phyloP scores from a whole-genome alignment of 257 asterid species.

The Gentiana dahurica region DNA sequence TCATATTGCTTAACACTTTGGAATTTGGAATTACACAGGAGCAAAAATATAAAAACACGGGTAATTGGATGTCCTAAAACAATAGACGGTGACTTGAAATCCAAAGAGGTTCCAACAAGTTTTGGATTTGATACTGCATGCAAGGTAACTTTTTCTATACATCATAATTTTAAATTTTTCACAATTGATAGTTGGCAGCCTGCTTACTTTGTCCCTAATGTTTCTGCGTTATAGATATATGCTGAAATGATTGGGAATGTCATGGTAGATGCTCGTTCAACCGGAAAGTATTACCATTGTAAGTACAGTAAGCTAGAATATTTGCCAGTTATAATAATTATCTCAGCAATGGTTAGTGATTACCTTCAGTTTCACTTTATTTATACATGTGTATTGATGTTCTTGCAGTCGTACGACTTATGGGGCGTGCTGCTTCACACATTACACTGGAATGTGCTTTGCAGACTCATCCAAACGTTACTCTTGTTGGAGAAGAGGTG shows the following conservation, averaged over 20 bases:
- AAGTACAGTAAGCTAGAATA: conserved; percentile 17
- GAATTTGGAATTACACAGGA: conserved; percentile 35
- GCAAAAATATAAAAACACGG: conserved; percentile 72
- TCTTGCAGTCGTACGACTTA: conserved; percentile 83
- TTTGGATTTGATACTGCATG: conserved; percentile 99
- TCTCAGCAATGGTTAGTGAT: background rate
- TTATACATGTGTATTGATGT: background rate
- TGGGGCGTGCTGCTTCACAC: conserved; percentile 99
- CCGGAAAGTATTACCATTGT: conserved; percentile 99
- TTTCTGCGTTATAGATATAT: conserved; percentile 52
- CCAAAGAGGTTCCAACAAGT: conserved; percentile 91
- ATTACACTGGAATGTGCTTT: conserved; percentile 95
- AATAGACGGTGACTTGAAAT: conserved; percentile 94
- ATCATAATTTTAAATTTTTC: background rate
- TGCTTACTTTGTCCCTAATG: conserved; percentile 1
- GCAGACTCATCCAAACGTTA: conserved; percentile 94
- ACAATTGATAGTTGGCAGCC: background rate
- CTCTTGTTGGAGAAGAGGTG: conserved; percentile 99
- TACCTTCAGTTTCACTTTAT: background rate
- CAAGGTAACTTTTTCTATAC: conserved; percentile 53
- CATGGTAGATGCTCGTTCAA: conserved; percentile 95
- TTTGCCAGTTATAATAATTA: background rate
- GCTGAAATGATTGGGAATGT: conserved; percentile 94
- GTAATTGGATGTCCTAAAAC: conserved; percentile 99
- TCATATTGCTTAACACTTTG: background rate